Percentiles rank a stretch among this genome's conserved stretches.
Conservation (phyloP, 75 land plant genomes). For the Adiantum capillusveneris region DNA sequence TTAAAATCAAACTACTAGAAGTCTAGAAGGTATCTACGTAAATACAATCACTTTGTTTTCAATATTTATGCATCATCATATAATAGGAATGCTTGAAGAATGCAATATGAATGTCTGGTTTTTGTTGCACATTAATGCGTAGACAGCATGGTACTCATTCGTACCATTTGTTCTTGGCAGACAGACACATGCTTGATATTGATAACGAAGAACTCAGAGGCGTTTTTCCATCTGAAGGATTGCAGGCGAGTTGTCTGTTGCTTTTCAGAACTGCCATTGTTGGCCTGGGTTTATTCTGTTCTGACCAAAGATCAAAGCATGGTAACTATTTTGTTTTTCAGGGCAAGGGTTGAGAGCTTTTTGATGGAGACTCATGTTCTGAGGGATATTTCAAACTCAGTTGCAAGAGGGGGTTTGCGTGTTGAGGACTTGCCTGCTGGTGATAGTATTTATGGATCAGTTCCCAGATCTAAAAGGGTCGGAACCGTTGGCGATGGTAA, state of each 20-base stretch:
- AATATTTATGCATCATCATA: too few species aligned
- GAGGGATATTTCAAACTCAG: constrained; percentile 68
- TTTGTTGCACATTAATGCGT: too few species aligned
- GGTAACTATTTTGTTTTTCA: constrained; percentile 14
- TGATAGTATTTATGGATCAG: constrained; percentile 25
- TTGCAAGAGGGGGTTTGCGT: constrained; percentile 69
- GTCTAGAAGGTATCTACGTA: too few species aligned
- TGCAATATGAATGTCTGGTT: too few species aligned
- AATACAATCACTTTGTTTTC: too few species aligned
- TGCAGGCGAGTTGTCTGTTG: constrained; percentile 66
- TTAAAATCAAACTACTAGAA: too few species aligned
- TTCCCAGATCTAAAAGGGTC: constrained; percentile 10
- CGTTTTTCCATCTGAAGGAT: constrained; percentile 90
- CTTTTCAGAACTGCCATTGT: too few species aligned
- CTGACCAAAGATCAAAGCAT: too few species aligned
- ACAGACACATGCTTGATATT: constrained; percentile 73
- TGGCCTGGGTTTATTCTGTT: too few species aligned
- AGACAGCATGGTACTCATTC: too few species aligned
- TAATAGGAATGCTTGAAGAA: too few species aligned
- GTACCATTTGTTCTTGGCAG: constrained; percentile 51
- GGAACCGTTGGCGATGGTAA: background rate
- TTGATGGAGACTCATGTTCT: constrained; percentile 85
- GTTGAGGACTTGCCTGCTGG: constrained; percentile 73
- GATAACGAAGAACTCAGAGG: constrained; percentile 78
- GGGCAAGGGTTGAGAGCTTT: constrained; percentile 72